Conservation (phyloP, 148 eudicot genomes). For the Nepenthes mirabilis region DNA sequence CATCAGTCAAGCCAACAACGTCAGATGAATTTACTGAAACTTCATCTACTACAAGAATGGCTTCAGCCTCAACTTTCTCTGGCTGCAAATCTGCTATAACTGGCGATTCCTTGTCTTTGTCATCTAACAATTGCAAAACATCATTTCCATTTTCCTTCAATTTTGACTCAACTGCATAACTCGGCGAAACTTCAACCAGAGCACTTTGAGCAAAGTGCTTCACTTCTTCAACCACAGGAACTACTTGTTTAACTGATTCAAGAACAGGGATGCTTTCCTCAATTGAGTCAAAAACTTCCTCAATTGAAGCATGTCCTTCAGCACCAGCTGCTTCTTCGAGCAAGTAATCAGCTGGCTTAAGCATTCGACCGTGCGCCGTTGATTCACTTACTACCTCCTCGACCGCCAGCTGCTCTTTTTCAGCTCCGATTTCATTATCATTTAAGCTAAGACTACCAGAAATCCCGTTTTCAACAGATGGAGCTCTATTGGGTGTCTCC, state of each 20-base stretch:
- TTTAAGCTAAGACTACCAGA: constrained; percentile 2
- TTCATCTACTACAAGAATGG: not conserved
- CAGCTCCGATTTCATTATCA: constrained; percentile 7
- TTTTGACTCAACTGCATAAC: constrained; percentile 14
- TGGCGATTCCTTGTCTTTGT: constrained; percentile 12
- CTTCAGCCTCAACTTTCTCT: constrained; percentile 2
- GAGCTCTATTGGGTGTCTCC: constrained; percentile 1
- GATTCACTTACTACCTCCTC: too few relatives aligned
- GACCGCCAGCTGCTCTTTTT: constrained; percentile 6
- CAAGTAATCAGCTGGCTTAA: not conserved
- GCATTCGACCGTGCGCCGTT: not conserved
- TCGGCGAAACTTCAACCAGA: constrained; percentile 8
- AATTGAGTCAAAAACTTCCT: not conserved
- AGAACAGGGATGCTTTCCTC: constrained; percentile 15
- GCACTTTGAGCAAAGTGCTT: constrained; percentile 15
- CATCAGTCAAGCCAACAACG: not conserved
- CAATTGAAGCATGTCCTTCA: not conserved
- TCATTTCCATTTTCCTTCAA: constrained; percentile 16
- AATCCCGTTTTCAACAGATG: constrained; percentile 8
- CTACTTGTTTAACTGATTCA: constrained; percentile 37
- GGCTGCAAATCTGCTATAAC: constrained; percentile 9
- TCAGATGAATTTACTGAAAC: not conserved
- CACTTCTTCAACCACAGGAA: constrained; percentile 12
- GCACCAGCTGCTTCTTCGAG: not conserved
- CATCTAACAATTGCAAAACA: constrained; percentile 10